Evolutionary conservation across 441 rosid species (phyloP).

Genomic region (Bocquillonia castaneifolia): DNA sequence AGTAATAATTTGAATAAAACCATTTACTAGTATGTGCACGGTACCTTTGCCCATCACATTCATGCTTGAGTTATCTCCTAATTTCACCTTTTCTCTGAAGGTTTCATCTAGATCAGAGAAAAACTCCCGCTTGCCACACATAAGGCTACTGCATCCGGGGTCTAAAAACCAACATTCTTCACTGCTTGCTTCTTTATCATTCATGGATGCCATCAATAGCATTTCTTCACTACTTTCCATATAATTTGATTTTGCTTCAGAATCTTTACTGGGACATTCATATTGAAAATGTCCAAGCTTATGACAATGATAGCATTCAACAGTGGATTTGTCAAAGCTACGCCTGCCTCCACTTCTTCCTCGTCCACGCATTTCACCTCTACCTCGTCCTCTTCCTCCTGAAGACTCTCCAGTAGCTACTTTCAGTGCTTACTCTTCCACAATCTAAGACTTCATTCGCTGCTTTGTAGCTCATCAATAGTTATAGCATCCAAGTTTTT

Average conservation of each 20-base stretch:
- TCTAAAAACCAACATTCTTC: constrained; percentile 12
- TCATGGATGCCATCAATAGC: constrained; percentile 7
- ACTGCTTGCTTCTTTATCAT: not conserved
- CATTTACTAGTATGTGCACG: not conserved
- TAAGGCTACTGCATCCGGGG: too few species aligned
- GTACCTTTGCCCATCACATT: not conserved
- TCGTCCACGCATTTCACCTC: not conserved
- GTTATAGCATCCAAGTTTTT: too few species aligned
- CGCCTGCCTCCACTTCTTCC: not conserved
- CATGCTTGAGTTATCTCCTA: not conserved
- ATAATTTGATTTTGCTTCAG: not conserved
- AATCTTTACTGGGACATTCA: not conserved
- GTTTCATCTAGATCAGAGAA: not conserved
- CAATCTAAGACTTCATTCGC: not conserved
- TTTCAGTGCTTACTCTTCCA: not conserved
- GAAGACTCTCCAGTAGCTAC: not conserved
- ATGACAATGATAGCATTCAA: constrained; percentile 1
- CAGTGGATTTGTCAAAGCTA: not conserved
- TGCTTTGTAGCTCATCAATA: not conserved
- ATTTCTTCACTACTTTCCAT: not conserved
- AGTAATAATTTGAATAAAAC: not conserved
- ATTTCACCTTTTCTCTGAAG: not conserved
- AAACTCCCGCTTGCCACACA: not conserved
- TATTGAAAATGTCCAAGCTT: constrained; percentile 3
- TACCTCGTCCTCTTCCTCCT: not conserved